Evolutionary conservation across 2,329 filamentous ascomycete species (phyloP), one percentile per base, ranked within the genome.

Genomic region (Aspergillus sp.): DNA sequence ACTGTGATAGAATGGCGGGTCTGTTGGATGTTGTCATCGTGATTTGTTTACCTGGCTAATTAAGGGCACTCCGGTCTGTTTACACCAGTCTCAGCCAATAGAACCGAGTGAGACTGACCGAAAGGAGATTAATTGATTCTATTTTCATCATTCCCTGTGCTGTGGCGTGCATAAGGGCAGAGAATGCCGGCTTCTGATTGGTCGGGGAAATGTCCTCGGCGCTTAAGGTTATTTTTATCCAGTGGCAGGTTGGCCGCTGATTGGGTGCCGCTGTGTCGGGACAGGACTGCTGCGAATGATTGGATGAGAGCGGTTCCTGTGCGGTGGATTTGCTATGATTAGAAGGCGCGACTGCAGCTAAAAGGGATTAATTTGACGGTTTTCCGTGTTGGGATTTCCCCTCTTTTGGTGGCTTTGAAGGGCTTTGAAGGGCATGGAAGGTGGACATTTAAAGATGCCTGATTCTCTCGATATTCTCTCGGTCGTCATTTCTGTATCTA

Each of bases 141-240:
- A 19, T 19, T 19, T 19, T 19, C 19, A 19, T 19, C 19, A 19
- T 19, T 19, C 19, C 19, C 19, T 19, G 19, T 19, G 19, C 19
- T 19, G 19, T 19, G 19, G 19, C 19, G 19, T 19, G 19, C 19
- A 19, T 19, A 19, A 19, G 19, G 19, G 19, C 19, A 19, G 19
- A 2, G 4, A 19, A 19, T 19, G 19, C 19, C 2, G 19, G 19
- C 19, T 19, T 38, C 8, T 19, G 6, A 36, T 30, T 33, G 12
- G 37, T 29, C 12, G 39, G 19, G 36, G 26, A 29, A 27, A 13
- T 37, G 44, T 28, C 9, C 33, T 41, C 44, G 43, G 50, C 50
- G 50, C 50, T 50, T 52, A 52, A 45, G 19, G 33, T 37, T 43
- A 50, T 46, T 44, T 37, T 27, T 48, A 46, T 46, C 30, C 19